Base-by-base conservation (phyloP, 176 grass and related monocot species). In the Cenchrus purpureus region DNA sequence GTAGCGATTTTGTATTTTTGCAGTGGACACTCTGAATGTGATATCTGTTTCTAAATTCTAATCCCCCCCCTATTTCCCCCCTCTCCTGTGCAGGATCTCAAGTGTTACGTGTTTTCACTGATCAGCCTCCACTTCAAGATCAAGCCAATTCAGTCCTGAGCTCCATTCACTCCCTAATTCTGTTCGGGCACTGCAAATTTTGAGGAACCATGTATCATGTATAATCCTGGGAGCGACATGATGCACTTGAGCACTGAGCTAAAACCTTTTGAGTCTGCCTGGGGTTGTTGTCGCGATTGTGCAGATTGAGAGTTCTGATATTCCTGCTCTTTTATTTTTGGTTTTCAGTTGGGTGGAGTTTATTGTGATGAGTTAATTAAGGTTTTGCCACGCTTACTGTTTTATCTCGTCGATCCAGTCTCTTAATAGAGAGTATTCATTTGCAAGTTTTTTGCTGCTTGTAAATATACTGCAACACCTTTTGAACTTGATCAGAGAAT, bases 101-200 rank as follows among this genome's bases (percentile, higher is more conserved):
- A 94, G 88, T 97, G 95, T 88, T 97, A 94, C 20, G 88, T 97
- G 80, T 94, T 94, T 79, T 97, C 95, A 52, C 83, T 97, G 10
- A 97, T 97, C 78, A 94, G 85, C 28, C 92, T 97, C 83, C 95
- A 97, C 79, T 97, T 91, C 55, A 97, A 97, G 84, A 94, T 94
- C 74, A 97, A 94, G 79, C 92, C 95, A 67, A 94, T 97, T 77
- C 95, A 97, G 57, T 86, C 92, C n/a, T 94, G 77, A 97, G 80
- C 19, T 88, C 66, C 45, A 77, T 37, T 80, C 16, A 17, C 14
- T 68, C 48, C 75, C 22, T 32, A 43, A 17, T 70, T 74, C 25
- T 75, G 37, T 76, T 68, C 8, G 75, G 69, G 54, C 61, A 15
- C 46, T 79, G 16, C 12, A n/a, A 68, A 43, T 80, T 61, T 68